phyloP scores from a whole-genome alignment of 495 filamentous ascomycete genomes.

The Tuber indicum region DNA sequence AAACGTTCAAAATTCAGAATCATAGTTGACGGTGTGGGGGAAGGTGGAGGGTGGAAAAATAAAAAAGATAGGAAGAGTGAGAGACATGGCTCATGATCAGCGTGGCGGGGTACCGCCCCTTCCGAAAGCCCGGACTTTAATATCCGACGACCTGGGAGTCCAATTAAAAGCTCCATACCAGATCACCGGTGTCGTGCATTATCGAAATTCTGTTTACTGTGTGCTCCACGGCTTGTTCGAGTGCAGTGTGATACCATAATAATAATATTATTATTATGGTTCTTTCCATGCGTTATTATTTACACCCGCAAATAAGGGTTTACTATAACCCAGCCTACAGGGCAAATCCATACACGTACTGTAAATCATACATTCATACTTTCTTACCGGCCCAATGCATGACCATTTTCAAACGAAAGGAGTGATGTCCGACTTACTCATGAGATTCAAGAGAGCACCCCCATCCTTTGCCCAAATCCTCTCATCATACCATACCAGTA shows the following conservation, averaged over 20 bases:
- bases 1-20: neutral
- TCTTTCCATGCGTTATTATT: neutral
- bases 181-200: neutral
- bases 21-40: neutral
- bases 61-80: too few relatives aligned
- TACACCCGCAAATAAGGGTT: neutral
- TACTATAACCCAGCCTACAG: neutral
- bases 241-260: neutral
- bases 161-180: constrained; percentile 1
- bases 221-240: neutral
- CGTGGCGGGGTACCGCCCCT: neutral
- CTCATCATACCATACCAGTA: neutral
- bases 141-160: constrained; percentile 3
- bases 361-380: neutral
- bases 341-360: neutral
- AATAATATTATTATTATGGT: too few relatives aligned
- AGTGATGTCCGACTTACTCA: neutral
- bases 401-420: neutral
- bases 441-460: neutral
- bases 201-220: neutral
- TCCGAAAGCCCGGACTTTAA: constrained; percentile 1
- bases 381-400: neutral
- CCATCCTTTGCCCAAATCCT: neutral
- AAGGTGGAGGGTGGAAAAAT: neutral
- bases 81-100: neutral